These are phyloP conservation scores for Friedmanniomyces simplex DNA, from an alignment of 495 filamentous ascomycete genomes.

Conservation along the genomic window DNA sequence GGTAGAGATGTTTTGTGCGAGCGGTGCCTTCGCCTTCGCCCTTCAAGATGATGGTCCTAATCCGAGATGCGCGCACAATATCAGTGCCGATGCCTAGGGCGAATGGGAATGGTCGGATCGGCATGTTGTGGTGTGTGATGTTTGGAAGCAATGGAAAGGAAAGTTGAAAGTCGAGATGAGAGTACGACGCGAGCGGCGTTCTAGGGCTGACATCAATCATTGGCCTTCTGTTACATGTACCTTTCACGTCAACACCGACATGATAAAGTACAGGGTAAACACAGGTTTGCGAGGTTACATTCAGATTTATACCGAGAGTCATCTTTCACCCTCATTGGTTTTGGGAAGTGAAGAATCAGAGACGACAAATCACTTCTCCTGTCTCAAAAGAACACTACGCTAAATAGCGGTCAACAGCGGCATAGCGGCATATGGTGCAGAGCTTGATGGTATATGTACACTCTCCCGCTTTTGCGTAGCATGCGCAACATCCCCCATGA, in stretches of 20 bases:
- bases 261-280: too few relatives aligned
- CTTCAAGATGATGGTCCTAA: constrained; percentile 30
- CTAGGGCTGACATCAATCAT: too few relatives aligned
- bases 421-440: neutral
- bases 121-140: constrained; percentile 9
- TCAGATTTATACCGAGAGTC: too few relatives aligned
- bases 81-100: constrained; percentile 46
- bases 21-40: constrained; percentile 3
- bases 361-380: too few relatives aligned
- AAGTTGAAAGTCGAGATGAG: neutral
- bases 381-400: too few relatives aligned
- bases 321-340: too few relatives aligned
- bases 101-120: constrained; percentile 36
- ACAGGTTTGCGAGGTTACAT: too few relatives aligned
- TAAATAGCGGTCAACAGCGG: too few relatives aligned
- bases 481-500: neutral
- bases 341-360: too few relatives aligned
- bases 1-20: neutral
- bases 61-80: constrained; percentile 41
- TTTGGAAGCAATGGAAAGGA: neutral
- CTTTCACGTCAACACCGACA: too few relatives aligned
- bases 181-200: neutral
- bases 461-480: neutral
- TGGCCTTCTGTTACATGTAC: too few relatives aligned
- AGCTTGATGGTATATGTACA: neutral